phyloP scores from a whole-genome alignment of 139 green algal genomes.

The Micractinium conductrix region DNA sequence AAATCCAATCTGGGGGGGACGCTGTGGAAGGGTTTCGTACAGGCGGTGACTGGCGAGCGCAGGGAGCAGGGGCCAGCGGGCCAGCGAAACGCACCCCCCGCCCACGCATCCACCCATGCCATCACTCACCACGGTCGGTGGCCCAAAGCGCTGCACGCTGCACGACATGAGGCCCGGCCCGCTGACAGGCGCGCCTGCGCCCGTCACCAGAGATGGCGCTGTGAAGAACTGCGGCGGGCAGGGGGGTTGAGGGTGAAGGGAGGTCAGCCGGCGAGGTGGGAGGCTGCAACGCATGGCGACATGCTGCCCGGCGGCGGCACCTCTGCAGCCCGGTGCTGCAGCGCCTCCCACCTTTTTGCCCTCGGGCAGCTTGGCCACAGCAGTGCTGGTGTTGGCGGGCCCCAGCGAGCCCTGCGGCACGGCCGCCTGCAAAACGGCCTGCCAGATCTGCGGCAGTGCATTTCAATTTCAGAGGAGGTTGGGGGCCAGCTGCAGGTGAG shows the following conservation, averaged over 20 bases:
- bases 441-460: neutral
- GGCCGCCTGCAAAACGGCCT: neutral
- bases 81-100: no score
- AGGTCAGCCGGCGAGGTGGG: no score
- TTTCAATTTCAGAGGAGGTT: no score
- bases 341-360: conserved; percentile 21
- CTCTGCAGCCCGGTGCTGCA: no score
- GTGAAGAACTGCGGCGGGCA: neutral
- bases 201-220: neutral
- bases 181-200: neutral
- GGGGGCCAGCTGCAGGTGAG: no score
- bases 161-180: neutral
- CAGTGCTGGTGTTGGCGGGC: neutral
- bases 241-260: neutral
- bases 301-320: no score
- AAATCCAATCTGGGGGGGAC: no score
- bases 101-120: no score
- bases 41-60: no score
- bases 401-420: neutral
- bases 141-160: neutral
- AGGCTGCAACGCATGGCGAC: no score
- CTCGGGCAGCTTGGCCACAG: conserved; percentile 12
- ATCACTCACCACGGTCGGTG: no score
- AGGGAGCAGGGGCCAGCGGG: neutral
- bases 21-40: no score